Conservation (phyloP, 192 early-diverging fungal genomes). For the Coemansia reversa region DNA sequence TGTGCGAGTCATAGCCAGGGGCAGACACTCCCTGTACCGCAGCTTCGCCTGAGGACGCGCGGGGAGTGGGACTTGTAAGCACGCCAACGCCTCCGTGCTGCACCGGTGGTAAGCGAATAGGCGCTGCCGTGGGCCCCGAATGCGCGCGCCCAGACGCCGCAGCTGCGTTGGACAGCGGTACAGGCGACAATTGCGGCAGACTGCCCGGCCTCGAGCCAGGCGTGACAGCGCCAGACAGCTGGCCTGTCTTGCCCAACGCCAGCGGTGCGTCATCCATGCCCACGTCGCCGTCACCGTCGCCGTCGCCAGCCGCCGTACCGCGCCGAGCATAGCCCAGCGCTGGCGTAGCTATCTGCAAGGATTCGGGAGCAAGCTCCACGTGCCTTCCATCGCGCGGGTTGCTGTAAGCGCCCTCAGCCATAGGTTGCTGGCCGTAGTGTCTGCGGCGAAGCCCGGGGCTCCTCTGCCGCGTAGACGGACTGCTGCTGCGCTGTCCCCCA, state of each 20-base stretch:
- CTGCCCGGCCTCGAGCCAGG: background rate
- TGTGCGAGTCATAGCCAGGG: conserved; percentile 3
- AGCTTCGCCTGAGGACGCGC: conserved; percentile 11
- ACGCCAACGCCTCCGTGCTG: conserved; percentile 30
- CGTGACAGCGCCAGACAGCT: background rate
- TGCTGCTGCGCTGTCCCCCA: conserved; percentile 17
- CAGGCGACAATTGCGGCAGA: conserved; percentile 34
- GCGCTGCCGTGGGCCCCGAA: conserved; percentile 45
- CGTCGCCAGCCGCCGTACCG: too few species aligned
- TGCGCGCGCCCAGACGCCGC: conserved; percentile 20
- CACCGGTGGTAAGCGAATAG: conserved; percentile 49
- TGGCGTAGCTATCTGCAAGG: background rate
- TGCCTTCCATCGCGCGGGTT: background rate
- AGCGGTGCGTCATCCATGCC: conserved; percentile 27
- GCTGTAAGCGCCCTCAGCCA: conserved; percentile 3
- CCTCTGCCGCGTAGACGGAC: conserved; percentile 24
- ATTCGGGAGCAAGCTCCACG: background rate
- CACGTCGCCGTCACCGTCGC: conserved; percentile 41
- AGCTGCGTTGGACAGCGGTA: background rate
- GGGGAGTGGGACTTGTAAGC: conserved; percentile 19
- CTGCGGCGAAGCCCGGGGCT: conserved; percentile 20
- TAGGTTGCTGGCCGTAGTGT: conserved; percentile 13
- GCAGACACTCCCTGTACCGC: background rate
- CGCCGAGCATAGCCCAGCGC: background rate
- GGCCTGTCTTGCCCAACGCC: background rate